Base-by-base conservation (phyloP, 2,329 filamentous ascomycete genomes). In the Aurifilum marmelostoma region DNA sequence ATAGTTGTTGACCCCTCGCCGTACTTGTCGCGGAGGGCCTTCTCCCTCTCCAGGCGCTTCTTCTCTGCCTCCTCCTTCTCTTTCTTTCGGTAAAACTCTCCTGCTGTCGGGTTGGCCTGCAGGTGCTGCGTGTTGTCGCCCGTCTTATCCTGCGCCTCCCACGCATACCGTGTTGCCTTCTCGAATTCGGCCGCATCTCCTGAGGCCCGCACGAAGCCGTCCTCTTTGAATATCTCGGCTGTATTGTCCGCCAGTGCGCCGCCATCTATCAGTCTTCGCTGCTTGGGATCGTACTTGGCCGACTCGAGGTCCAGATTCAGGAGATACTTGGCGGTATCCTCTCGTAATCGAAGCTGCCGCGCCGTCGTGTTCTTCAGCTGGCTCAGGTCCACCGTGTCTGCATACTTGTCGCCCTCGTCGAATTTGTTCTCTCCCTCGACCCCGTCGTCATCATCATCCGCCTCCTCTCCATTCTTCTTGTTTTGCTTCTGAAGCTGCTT, bases 211-310 rank as follows among this genome's bases (percentile, higher is more conserved):
- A 97, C 88, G 79, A 97, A 98, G 60, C 95, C 95, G 75, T 98
- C 94, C 75, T 98, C 96, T 4, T 94, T 94, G 67, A 96, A 95
- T 7, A 97, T 80, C 39, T 91, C 89, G 9, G 94, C 92, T 2
- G 92, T 92, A 74, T 90, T 91, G 81, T 97, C 93, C 29, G 88
- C 88, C 41, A 90, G 92, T 8, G 92, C 93, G 62, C 94, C 93
- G 72, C 88, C 89, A 76, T 97, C 93, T 29, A 97, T 91, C 85
- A 99, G 93, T 11, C 92, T 91, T 75, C 96, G 88, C 16, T 94
- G 97, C 78, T 99, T 99, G 0, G 96, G 96, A 76, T 99, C 95
- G 80, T 99, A 99, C 79, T 97, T 97, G 1, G 97, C 96, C 1
- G 94, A 97, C 76, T 99, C 96, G 2, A 97, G 85, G 77, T 99